Evolutionary conservation across 1,284 basidiomycete genomes (phyloP), one percentile per base, ranked within the genome.

Genomic region (Pascua sp.): DNA sequence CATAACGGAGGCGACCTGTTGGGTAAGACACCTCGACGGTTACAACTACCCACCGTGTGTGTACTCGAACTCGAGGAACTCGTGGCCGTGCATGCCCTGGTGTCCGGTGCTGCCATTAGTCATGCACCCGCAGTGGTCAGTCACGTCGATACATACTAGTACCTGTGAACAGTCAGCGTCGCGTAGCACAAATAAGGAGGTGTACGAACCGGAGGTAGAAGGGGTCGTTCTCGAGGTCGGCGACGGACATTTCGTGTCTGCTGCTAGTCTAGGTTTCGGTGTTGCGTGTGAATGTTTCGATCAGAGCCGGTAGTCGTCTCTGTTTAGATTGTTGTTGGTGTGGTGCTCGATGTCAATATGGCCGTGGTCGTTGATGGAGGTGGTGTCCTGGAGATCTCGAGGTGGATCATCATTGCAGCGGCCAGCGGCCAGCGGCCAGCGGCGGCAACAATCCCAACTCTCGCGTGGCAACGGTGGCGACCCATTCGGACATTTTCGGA

Each of bases 41-140:
- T 13, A 2, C n/a, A 32, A 37, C 24, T 12, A 9, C 73, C 53
- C 49, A 75, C 76, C 96, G 78, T 95, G 89, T 11, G 90, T 89
- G 80, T 97, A 97, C 79, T 98, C 95, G 71, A 98, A 98, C 78
- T 99, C 96, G 49, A 99, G 83, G 75, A 98, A 98, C 76, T 96
- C 93, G 79, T 96, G 93, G 16, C 93, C 93, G 70, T 96, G 92
- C 77, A 91, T 91, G 59, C 93, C 93, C 67, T 90, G 91, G 78
- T 96, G 93, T 24, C 93, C 93, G 46, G 91, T 92, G 78, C 91
- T 93, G 73, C 36, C 45, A 49, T 51, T 17, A 52, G 57, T 47
- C n/a, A 38, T 51, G 5, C 36, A 15, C 24, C 17, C 5, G 13
- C 36, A 18, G 18, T 51, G 13, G 36, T 47, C 11, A 36, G 39